Conservation (phyloP, 345 rosid species). For the Physaria fendleri region DNA sequence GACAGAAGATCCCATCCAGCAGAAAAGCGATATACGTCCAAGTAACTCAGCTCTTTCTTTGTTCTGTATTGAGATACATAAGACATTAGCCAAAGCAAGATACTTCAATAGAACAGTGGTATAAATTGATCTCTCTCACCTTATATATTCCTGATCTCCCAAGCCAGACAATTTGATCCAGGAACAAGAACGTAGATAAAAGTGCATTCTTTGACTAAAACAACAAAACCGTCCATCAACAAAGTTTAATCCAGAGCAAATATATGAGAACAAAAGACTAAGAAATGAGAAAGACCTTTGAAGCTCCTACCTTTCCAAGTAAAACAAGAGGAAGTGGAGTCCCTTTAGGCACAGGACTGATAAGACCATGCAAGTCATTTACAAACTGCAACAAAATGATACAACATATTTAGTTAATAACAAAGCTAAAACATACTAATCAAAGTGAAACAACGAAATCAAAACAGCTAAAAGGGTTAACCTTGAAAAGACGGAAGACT, state of each 20-base stretch:
- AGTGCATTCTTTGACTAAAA: conserved; percentile 82
- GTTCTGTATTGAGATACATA: no score
- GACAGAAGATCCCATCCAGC: conserved; percentile 92
- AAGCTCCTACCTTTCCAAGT: conserved; percentile 89
- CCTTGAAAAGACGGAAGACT: conserved; percentile 95
- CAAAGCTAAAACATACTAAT: no score
- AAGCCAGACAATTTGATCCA: conserved; percentile 96
- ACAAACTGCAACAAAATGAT: conserved; percentile 52
- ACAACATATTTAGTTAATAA: no score
- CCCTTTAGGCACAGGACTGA: conserved; percentile 89
- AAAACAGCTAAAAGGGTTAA: no score
- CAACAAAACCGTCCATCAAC: no score
- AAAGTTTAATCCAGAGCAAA: no score
- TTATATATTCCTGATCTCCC: conserved; percentile 86
- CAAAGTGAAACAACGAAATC: no score
- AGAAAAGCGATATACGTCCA: conserved; percentile 87
- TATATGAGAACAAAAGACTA: background rate
- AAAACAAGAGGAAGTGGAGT: conserved; percentile 86
- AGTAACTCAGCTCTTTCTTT: conserved; percentile 79
- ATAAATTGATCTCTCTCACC: no score
- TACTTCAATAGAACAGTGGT: no score
- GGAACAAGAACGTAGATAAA: conserved; percentile 85
- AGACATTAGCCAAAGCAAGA: no score
- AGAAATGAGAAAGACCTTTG: no score
- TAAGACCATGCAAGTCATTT: conserved; percentile 83